Conservation (phyloP, 1,284 basidiomycete genomes). For the Coniferiporia weirii region DNA sequence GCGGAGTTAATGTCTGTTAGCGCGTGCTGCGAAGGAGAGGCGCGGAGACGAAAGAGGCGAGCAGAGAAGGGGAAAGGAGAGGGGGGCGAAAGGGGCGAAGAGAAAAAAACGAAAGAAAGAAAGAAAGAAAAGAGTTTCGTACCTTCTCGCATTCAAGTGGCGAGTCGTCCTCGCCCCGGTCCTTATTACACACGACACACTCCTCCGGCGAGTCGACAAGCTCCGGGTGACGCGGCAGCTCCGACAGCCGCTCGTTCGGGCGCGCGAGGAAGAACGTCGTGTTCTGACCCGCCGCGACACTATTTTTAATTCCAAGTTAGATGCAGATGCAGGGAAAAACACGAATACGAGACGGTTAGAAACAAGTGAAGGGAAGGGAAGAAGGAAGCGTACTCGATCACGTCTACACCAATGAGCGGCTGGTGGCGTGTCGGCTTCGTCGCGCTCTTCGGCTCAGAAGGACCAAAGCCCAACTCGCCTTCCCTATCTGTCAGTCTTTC, state of each 20-base stretch:
- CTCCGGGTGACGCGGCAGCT: conserved; percentile 69
- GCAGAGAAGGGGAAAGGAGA: too few species aligned
- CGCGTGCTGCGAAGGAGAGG: too few species aligned
- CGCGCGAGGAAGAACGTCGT: conserved; percentile 77
- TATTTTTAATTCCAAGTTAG: conserved; percentile 31
- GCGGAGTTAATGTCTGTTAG: too few species aligned
- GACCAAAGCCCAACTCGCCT: conserved; percentile 80
- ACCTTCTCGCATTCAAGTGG: conserved; percentile 87
- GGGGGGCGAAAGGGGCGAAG: conserved; percentile 6
- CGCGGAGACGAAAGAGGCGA: too few species aligned
- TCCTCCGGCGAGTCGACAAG: conserved; percentile 64
- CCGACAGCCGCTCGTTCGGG: conserved; percentile 64
- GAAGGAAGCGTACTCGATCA: conserved; percentile 59
- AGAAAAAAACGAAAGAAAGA: conserved; percentile 1
- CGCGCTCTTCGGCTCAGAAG: conserved; percentile 76
- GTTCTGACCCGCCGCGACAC: conserved; percentile 80
- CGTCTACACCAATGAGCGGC: conserved; percentile 68
- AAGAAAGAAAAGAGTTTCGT: conserved; percentile 25
- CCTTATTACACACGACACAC: conserved; percentile 70
- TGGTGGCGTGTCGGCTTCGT: conserved; percentile 77
- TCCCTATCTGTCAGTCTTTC: not conserved
- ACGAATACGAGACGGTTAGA: too few species aligned
- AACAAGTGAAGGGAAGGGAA: too few species aligned
- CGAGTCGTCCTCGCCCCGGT: conserved; percentile 61
- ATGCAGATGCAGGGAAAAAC: not conserved